These are phyloP conservation scores for Marvania coccoides DNA, from an alignment of 139 green algal genomes.

Conservation along the genomic window DNA sequence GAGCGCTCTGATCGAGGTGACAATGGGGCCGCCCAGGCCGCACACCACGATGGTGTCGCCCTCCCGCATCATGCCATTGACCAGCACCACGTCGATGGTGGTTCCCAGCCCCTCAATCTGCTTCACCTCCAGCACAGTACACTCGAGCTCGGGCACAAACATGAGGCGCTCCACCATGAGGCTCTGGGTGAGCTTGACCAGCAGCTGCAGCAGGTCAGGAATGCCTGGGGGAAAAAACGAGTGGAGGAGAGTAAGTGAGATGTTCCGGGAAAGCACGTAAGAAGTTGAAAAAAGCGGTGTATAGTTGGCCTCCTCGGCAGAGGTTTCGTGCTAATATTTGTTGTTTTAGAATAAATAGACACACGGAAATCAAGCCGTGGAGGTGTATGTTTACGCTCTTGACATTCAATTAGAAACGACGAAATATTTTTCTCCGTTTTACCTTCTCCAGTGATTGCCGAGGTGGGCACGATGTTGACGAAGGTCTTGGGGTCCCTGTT, in stretches of 20 bases:
- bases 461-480: constrained; percentile 94
- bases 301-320: too few relatives aligned
- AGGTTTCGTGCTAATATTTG: too few relatives aligned
- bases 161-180: constrained; percentile 91
- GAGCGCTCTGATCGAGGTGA: constrained; percentile 88
- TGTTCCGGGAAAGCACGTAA: constrained; percentile 13
- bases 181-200: constrained; percentile 91
- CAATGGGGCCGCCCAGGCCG: constrained; percentile 83
- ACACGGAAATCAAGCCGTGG: too few relatives aligned
- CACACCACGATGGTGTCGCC: constrained; percentile 93
- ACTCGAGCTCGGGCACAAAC: constrained; percentile 80
- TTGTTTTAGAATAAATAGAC: too few relatives aligned
- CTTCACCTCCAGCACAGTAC: constrained; percentile 89
- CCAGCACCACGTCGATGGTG: constrained; percentile 95
- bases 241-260: constrained; percentile 35
- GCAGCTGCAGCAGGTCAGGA: constrained; percentile 82
- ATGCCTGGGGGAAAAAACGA: constrained; percentile 37
- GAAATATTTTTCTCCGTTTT: too few relatives aligned
- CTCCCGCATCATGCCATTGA: constrained; percentile 81
- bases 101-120: constrained; percentile 96
- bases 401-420: too few relatives aligned
- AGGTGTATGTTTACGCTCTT: too few relatives aligned
- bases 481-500: constrained; percentile 85
- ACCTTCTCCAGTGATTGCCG: constrained; percentile 85
- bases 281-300: too few relatives aligned